A percentile compares a stretch with the other conserved stretches of the same genome.
phyloP scores from a whole-genome alignment of 768 basidiomycete genomes.

The Russula lepida region DNA sequence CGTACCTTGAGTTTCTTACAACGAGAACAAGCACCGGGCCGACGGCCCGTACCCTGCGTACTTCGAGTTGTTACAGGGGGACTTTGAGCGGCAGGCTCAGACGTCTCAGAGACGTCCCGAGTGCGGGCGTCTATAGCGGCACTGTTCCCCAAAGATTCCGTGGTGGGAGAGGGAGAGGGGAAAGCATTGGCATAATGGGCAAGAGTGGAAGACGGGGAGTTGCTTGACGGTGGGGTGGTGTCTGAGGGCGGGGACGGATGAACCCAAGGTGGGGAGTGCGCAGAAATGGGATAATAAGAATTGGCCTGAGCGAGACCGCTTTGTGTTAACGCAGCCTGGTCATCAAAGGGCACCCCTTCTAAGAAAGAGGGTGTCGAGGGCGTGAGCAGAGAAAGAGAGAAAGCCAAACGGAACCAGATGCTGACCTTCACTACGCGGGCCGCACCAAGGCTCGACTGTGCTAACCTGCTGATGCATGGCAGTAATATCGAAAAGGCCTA shows the following conservation, averaged over 20 bases:
- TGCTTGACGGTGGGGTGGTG: slow-evolving; percentile 1
- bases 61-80: not conserved
- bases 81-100: not conserved
- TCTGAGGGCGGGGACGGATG: slow-evolving; percentile 13
- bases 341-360: not conserved
- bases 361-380: not conserved
- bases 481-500: slow-evolving; percentile 12
- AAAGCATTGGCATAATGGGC: not conserved
- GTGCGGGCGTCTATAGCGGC: not conserved
- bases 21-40: slow-evolving; percentile 24
- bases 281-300: slow-evolving; percentile 5
- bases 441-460: slow-evolving; percentile 7
- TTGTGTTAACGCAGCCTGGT: not conserved
- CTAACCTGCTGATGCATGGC: slow-evolving; percentile 2
- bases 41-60: not conserved
- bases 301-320: slow-evolving; percentile 5
- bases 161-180: not conserved
- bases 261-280: slow-evolving; percentile 8
- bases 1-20: slow-evolving; percentile 26
- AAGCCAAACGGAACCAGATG: not conserved
- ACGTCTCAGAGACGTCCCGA: not conserved
- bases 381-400: not conserved
- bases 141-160: not conserved
- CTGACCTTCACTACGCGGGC: slow-evolving; percentile 5
- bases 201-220: slow-evolving; percentile 4